Conservation (phyloP, 192 early-diverging fungal species). For the Coemansia sp. region DNA sequence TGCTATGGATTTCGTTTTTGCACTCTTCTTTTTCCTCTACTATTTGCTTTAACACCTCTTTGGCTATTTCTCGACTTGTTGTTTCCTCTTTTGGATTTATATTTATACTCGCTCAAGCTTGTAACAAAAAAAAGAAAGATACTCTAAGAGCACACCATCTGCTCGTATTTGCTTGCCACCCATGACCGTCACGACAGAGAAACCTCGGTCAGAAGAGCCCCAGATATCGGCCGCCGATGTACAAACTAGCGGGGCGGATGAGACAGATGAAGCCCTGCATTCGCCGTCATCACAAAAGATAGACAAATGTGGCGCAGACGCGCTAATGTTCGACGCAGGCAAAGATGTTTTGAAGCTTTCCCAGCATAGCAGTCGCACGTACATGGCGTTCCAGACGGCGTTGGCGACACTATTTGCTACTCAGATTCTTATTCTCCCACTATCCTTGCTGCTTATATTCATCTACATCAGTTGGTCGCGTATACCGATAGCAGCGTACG, state of each 20-base stretch:
- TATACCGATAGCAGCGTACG: slow-evolving; percentile 38
- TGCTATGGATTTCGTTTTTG: background rate
- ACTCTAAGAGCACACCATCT: background rate
- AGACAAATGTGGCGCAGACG: slow-evolving; percentile 11
- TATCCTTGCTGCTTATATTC: slow-evolving; percentile 20
- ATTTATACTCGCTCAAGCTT: background rate
- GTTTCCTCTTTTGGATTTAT: background rate
- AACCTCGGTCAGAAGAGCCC: background rate
- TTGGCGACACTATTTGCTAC: slow-evolving; percentile 38
- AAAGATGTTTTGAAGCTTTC: slow-evolving; percentile 39
- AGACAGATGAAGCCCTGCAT: background rate
- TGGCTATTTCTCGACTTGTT: background rate
- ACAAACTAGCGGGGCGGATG: background rate
- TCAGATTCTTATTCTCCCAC: slow-evolving; percentile 39
- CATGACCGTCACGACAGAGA: background rate
- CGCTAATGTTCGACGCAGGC: slow-evolving; percentile 48
- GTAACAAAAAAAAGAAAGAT: background rate
- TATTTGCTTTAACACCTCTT: background rate
- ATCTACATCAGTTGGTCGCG: slow-evolving; percentile 27
- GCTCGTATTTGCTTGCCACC: background rate
- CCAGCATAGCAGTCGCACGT: slow-evolving; percentile 22
- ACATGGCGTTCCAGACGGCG: slow-evolving; percentile 21
- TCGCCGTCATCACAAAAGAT: background rate
- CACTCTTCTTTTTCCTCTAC: background rate
- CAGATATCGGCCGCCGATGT: background rate